These are phyloP conservation scores for Mucor irregularis DNA, from an alignment of 371 early-diverging fungal species.

Conservation along the genomic window DNA sequence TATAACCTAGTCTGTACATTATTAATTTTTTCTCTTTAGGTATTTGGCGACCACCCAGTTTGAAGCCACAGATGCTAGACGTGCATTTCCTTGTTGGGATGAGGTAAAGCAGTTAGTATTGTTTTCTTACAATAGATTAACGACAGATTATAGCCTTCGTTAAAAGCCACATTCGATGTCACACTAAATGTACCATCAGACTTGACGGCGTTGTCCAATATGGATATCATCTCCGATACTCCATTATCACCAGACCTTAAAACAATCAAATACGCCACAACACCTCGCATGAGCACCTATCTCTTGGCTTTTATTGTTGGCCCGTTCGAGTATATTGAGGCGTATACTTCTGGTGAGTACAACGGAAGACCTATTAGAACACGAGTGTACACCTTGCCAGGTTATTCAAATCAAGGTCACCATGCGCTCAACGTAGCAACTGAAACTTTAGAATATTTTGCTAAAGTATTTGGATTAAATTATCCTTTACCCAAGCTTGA, in stretches of 20 bases:
- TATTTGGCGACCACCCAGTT: conserved; percentile 88
- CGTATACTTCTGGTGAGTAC: conserved; percentile 57
- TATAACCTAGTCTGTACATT: neutral
- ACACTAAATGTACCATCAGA: conserved; percentile 70
- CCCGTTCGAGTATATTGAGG: conserved; percentile 88
- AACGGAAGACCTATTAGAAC: conserved; percentile 67
- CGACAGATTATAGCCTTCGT: conserved; percentile 50
- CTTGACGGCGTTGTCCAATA: conserved; percentile 84
- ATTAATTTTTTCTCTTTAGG: conserved; percentile 12
- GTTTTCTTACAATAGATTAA: neutral
- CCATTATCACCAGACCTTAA: conserved; percentile 23
- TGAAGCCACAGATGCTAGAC: conserved; percentile 91
- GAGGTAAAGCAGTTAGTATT: too few relatives aligned
- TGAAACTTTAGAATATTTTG: conserved; percentile 75
- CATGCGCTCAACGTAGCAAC: conserved; percentile 81
- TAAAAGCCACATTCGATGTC: conserved; percentile 91
- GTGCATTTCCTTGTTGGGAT: conserved; percentile 93
- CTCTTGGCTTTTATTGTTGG: conserved; percentile 90
- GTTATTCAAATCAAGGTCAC: conserved; percentile 68
- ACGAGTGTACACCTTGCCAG: conserved; percentile 79
- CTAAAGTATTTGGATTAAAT: conserved; percentile 78
- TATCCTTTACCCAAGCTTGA: conserved; percentile 92
- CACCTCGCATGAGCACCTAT: conserved; percentile 93
- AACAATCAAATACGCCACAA: conserved; percentile 71
- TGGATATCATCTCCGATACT: conserved; percentile 60